phyloP scores from a whole-genome alignment of 306 rosid species.

The Lathyrus oleraceus region DNA sequence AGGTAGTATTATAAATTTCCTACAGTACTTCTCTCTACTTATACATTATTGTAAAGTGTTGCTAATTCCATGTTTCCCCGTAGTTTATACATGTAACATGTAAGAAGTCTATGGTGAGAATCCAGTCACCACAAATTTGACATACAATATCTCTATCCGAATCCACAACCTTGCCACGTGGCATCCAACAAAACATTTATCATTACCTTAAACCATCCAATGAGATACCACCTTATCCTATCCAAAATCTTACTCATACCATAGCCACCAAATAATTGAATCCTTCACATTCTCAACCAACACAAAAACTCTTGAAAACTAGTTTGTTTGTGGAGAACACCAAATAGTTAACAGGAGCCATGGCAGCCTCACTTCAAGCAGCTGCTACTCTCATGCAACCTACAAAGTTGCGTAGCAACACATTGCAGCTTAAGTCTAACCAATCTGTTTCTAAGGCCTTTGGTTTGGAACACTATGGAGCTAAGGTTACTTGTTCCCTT shows the following conservation, averaged over 20 bases:
- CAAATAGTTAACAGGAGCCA: conserved; percentile 31
- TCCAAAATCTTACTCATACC: conserved; percentile 61
- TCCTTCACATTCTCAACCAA: conserved; percentile 23
- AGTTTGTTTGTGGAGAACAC: conserved; percentile 1
- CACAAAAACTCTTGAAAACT: conserved; percentile 37
- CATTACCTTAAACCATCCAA: conserved; percentile 59
- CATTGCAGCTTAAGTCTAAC: conserved; percentile 60
- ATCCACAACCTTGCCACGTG: conserved; percentile 53
- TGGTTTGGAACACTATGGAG: conserved; percentile 34
- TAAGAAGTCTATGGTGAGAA: not conserved
- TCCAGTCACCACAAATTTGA: conserved; percentile 24
- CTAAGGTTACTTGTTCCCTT: conserved; percentile 44
- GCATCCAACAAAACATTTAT: conserved; percentile 28
- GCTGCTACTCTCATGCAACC: conserved; percentile 92
- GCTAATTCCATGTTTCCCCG: not conserved
- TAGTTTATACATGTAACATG: not conserved
- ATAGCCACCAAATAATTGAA: conserved; percentile 51
- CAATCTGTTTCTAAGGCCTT: conserved; percentile 50
- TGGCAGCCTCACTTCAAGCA: conserved; percentile 99
- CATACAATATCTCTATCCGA: conserved; percentile 45
- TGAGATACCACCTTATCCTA: conserved; percentile 80
- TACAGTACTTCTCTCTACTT: too few relatives aligned
- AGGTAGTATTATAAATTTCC: too few relatives aligned
- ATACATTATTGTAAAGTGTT: not conserved
- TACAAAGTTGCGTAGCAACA: conserved; percentile 49